Evolutionary conservation across 1,284 basidiomycete species (phyloP), one percentile per base, ranked within the genome.

Genomic region (Ceratobasidium sp.): DNA sequence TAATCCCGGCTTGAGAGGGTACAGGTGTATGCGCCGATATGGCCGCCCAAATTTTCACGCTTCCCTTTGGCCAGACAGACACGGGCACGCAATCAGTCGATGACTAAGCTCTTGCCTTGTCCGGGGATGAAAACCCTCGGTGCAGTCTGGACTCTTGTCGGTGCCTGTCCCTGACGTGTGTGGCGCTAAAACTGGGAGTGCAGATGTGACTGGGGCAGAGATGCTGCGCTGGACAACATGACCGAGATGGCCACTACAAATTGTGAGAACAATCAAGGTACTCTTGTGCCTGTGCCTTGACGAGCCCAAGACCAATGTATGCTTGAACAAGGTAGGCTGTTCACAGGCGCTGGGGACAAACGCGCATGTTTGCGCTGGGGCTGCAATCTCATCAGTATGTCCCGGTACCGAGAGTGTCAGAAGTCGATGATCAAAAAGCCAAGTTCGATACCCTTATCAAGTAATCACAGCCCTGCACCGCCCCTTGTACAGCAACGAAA

Each of bases 41-140:
- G 38, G 46, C 66, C 66, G 66, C 38, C 7, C 38, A 68, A 35
- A 68, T 52, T 54, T 68, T 68, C 66, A 12, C 2, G 30, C 57
- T 60, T 60, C 57, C 57, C 57, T 35, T 60, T n/a, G 12, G 57
- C 57, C 57, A 68, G 44, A 30, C 12, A 18, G 48, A 30, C 30
- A 10, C n/a, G 48, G 44, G 2, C 50, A 48, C 35, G 18, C 33
- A 62, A 35, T 62, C 60, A 38, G 66, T 23, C 35, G 64, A 68
- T 50, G 66, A 68, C 30, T 50, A 48, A 68, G 66, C 62, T 7
- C 38, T 65, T 65, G 62, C 62, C 62, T 65, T 65, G 62, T 65
- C 62, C 62, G 62, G 62, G 23, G 62, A n/a, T 65, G 33, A 48
- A 41, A 65, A 65, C 44, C n/a, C 44, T 65, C 62, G 62, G 64